Evolutionary conservation across 306 rosid genomes (phyloP).

Genomic region (Pyrus betulifolia): DNA sequence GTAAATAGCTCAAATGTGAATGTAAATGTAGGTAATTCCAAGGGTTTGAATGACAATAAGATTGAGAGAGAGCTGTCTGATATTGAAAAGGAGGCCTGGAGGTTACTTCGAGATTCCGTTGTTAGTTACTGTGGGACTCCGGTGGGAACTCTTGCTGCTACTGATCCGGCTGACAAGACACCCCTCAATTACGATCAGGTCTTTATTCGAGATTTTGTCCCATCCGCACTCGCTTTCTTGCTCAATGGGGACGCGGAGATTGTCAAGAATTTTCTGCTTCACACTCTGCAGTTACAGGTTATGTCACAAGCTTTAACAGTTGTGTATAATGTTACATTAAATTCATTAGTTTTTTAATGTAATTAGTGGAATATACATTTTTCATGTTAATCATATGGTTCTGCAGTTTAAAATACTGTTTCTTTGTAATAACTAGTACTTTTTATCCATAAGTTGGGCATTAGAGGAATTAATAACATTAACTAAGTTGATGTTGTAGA

Average conservation of each 20-base stretch:
- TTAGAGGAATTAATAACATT: background rate
- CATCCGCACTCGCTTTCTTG: constrained; percentile 82
- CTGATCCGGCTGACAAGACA: constrained; percentile 55
- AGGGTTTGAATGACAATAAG: constrained; percentile 42
- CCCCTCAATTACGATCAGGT: constrained; percentile 88
- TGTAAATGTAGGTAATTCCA: constrained; percentile 31
- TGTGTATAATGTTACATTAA: background rate
- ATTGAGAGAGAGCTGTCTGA: constrained; percentile 44
- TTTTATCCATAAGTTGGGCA: background rate
- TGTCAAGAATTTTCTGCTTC: constrained; percentile 82
- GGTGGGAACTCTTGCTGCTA: constrained; percentile 89
- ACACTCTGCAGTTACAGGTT: constrained; percentile 89
- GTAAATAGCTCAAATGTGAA: constrained; percentile 22
- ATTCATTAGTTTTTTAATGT: background rate
- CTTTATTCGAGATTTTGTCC: constrained; percentile 81
- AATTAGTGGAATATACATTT: background rate
- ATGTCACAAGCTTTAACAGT: background rate
- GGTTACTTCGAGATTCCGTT: constrained; percentile 54
- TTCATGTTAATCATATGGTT: background rate
- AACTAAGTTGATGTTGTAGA: background rate
- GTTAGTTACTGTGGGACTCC: constrained; percentile 76
- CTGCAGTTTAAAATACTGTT: background rate
- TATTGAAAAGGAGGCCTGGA: constrained; percentile 77
- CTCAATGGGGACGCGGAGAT: constrained; percentile 80
- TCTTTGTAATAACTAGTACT: background rate